Evolutionary conservation across 1,284 basidiomycete species (phyloP).

Genomic region (Austropuccinia psidii): DNA sequence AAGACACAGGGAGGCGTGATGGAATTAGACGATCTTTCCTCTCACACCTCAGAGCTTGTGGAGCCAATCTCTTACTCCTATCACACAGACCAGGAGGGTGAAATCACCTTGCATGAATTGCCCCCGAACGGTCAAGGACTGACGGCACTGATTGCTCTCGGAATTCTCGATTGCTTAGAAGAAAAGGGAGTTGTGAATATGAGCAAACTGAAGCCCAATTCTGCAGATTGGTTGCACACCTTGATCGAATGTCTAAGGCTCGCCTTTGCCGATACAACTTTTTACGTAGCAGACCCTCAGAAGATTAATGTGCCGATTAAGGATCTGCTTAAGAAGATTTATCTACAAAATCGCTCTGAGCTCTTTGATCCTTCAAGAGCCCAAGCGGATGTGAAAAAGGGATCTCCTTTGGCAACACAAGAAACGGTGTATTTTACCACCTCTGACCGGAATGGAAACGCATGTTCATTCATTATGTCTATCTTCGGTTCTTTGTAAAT

Average conservation of each 20-base stretch:
- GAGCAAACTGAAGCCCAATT: conserved; percentile 75
- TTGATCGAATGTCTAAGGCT: conserved; percentile 71
- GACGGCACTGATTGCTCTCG: conserved; percentile 83
- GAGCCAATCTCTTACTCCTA: conserved; percentile 87
- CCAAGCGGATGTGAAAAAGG: conserved; percentile 62
- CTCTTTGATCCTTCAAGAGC: conserved; percentile 65
- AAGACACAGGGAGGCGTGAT: conserved; percentile 77
- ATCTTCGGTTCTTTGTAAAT: conserved; percentile 57
- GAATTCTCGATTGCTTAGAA: conserved; percentile 80
- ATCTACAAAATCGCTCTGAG: conserved; percentile 68
- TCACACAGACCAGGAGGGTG: conserved; percentile 52
- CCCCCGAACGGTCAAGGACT: conserved; percentile 93
- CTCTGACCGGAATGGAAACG: conserved; percentile 67
- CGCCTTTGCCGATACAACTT: conserved; percentile 71
- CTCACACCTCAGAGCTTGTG: conserved; percentile 62
- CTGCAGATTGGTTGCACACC: conserved; percentile 74
- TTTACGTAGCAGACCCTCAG: conserved; percentile 81
- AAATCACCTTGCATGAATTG: conserved; percentile 80
- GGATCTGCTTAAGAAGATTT: conserved; percentile 72
- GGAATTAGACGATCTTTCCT: conserved; percentile 76
- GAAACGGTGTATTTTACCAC: conserved; percentile 90
- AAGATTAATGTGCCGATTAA: conserved; percentile 65
- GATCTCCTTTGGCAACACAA: conserved; percentile 67
- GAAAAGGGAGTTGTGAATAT: conserved; percentile 64
- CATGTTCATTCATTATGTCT: conserved; percentile 88